These are phyloP conservation scores for Fusarium abutilonis DNA, from an alignment of 2,329 filamentous ascomycete species.

Conservation along the genomic window DNA sequence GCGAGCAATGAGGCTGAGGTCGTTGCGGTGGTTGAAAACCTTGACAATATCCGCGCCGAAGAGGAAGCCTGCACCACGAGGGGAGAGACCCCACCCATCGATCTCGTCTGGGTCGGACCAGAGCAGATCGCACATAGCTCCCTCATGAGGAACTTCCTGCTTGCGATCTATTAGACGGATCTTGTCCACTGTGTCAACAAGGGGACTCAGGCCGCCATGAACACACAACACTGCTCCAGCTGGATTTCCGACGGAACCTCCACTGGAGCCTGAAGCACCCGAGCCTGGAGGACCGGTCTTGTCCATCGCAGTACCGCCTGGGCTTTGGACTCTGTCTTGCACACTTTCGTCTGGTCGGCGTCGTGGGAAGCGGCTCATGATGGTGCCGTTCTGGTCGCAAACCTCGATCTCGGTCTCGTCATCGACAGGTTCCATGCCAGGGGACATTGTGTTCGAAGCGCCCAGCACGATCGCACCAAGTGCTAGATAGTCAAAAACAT, in stretches of 20 bases:
- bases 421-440: slow-evolving; percentile 63
- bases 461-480: slow-evolving; percentile 92
- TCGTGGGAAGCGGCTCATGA: slow-evolving; percentile 77
- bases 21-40: slow-evolving; percentile 93
- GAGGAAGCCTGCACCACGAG: slow-evolving; percentile 92
- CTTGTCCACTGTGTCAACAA: slow-evolving; percentile 94
- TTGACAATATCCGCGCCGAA: slow-evolving; percentile 97
- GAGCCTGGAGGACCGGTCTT: slow-evolving; percentile 79
- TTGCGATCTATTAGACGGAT: slow-evolving; percentile 95
- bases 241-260: slow-evolving; percentile 70
- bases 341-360: slow-evolving; percentile 47
- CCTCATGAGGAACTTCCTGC: slow-evolving; percentile 98
- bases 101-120: slow-evolving; percentile 99
- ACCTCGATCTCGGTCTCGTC: slow-evolving; percentile 93
- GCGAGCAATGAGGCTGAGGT: slow-evolving; percentile 88
- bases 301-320: slow-evolving; percentile 44
- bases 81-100: slow-evolving; percentile 94
- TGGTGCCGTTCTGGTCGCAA: slow-evolving; percentile 81
- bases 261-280: slow-evolving; percentile 76
- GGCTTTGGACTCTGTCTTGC: slow-evolving; percentile 44
- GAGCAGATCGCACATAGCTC: slow-evolving; percentile 97
- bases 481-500: slow-evolving; percentile 96
- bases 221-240: slow-evolving; percentile 92
- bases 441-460: slow-evolving; percentile 72
- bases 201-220: slow-evolving; percentile 89